Conservation (phyloP, 257 asterid species). For the Eustoma russellianum region DNA sequence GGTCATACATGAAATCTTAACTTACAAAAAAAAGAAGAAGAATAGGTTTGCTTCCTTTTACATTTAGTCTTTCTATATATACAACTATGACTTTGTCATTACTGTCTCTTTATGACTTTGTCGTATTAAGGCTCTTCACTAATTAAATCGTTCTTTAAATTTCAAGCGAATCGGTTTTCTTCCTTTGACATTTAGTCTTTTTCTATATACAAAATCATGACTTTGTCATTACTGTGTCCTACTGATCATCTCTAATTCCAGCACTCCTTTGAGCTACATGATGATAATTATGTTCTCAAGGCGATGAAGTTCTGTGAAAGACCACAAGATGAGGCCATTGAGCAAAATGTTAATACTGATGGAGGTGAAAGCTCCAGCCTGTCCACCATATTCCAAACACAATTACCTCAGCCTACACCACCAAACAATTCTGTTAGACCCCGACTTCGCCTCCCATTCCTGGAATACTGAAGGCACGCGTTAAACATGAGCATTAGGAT, state of each 20-base stretch:
- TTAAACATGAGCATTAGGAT: conserved; percentile 66
- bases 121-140: too few species aligned
- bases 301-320: conserved; percentile 74
- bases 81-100: too few species aligned
- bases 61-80: too few species aligned
- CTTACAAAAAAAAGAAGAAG: too few species aligned
- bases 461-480: conserved; percentile 77
- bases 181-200: too few species aligned
- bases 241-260: conserved; percentile 19
- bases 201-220: too few species aligned
- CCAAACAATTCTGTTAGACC: conserved; percentile 36
- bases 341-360: conserved; percentile 19
- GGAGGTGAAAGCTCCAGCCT: conserved; percentile 71
- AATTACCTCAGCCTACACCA: conserved; percentile 30
- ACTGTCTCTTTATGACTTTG: too few species aligned
- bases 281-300: conserved; percentile 83
- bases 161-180: too few species aligned
- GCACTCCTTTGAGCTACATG: conserved; percentile 98
- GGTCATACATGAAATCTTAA: too few species aligned
- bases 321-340: conserved; percentile 18
- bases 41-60: too few species aligned
- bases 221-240: too few species aligned
- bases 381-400: conserved; percentile 36
- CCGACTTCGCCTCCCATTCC: conserved; percentile 75
- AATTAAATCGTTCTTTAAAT: too few species aligned